phyloP scores from a whole-genome alignment of 106 monocot species.

The Hemerocallis citrina region DNA sequence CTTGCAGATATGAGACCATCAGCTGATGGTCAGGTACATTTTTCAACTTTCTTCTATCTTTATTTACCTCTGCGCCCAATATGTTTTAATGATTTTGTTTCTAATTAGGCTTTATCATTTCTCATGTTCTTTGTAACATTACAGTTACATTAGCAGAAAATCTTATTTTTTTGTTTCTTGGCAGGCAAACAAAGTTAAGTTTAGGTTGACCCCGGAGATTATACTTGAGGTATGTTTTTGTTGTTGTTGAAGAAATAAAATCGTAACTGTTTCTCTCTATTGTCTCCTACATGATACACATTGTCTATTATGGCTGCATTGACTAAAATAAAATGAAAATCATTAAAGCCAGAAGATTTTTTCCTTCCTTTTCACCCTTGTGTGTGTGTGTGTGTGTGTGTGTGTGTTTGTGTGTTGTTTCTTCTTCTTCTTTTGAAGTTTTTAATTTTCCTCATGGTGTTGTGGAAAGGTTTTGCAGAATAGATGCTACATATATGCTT shows the following conservation, averaged over 20 bases:
- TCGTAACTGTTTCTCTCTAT: neutral
- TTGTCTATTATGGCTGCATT: neutral
- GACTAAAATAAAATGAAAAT: neutral
- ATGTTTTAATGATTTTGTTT: neutral
- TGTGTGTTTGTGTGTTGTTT: too few species aligned
- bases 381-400: too few species aligned
- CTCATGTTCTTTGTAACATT: neutral
- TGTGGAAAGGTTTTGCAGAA: neutral
- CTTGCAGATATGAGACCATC: conserved; percentile 94
- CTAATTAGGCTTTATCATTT: neutral
- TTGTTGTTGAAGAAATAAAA: neutral
- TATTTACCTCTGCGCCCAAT: neutral
- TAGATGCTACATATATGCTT: neutral
- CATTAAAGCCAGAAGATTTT: neutral
- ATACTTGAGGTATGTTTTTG: conserved; percentile 78
- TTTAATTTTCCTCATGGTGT: neutral
- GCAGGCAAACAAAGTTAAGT: conserved; percentile 98
- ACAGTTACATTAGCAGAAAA: neutral
- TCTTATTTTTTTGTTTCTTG: conserved; percentile 13
- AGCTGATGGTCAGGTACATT: conserved; percentile 90
- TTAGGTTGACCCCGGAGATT: conserved; percentile 91
- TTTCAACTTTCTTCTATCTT: conserved; percentile 12
- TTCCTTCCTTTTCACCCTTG: neutral
- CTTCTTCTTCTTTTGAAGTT: neutral
- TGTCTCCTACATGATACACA: neutral